phyloP scores from a whole-genome alignment of 805 yeast species.

The Candida caryicola region DNA sequence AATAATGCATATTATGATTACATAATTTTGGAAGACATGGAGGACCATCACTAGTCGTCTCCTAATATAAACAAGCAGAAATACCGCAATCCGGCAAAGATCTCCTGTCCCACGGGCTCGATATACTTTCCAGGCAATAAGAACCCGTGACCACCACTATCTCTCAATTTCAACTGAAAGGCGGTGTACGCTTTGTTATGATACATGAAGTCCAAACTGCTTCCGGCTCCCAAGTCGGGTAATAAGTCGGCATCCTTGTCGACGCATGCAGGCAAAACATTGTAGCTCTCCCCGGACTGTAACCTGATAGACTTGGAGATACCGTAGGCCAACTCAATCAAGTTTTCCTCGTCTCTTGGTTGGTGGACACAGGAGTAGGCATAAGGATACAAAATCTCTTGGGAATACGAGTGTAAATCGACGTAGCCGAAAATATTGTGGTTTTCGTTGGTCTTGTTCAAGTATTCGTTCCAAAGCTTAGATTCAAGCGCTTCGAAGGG shows the following conservation, averaged over 20 bases:
- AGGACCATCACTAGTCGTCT: conserved; percentile 9
- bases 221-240: conserved; percentile 77
- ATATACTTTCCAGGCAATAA: conserved; percentile 69
- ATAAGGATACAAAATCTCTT: conserved; percentile 78
- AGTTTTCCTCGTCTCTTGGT: conserved; percentile 79
- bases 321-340: conserved; percentile 79
- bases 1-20: too few species aligned
- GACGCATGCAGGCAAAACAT: conserved; percentile 73
- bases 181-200: conserved; percentile 83
- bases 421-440: conserved; percentile 72
- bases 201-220: conserved; percentile 80
- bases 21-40: too few species aligned
- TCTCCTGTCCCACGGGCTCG: conserved; percentile 73
- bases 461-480: conserved; percentile 37
- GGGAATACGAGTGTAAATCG: conserved; percentile 83
- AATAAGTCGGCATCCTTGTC: conserved; percentile 72
- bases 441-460: conserved; percentile 41
- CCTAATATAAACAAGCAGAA: conserved; percentile 44
- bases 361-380: conserved; percentile 71
- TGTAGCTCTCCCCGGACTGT: conserved; percentile 60
- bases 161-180: conserved; percentile 76
- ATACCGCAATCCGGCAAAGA: conserved; percentile 63
- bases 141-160: conserved; percentile 80
- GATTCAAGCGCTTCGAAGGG: conserved; percentile 56
- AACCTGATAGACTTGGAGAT: conserved; percentile 69